phyloP scores from a whole-genome alignment of 768 basidiomycete species.

The Calocera cornea region DNA sequence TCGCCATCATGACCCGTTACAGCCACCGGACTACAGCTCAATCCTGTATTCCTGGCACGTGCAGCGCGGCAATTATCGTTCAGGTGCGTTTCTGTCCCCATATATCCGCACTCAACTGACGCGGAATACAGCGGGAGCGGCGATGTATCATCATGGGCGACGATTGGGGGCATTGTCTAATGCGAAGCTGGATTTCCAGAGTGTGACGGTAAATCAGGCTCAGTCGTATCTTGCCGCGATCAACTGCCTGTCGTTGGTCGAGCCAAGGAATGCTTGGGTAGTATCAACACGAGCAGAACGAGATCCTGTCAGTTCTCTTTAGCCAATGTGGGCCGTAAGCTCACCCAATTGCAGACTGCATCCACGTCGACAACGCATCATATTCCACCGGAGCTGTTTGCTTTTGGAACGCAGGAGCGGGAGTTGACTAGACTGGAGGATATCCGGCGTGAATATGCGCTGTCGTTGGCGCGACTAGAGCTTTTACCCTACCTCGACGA shows the following conservation, averaged over 20 bases:
- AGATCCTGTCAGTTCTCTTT: conserved; percentile 58
- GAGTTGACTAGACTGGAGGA: conserved; percentile 28
- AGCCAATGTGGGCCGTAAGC: background rate
- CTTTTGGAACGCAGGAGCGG: conserved; percentile 17
- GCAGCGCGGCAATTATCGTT: conserved; percentile 75
- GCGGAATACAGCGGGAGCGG: conserved; percentile 52
- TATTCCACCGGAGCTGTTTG: conserved; percentile 26
- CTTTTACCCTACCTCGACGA: conserved; percentile 54
- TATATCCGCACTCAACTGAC: background rate
- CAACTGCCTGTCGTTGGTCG: conserved; percentile 74
- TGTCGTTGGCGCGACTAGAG: conserved; percentile 65
- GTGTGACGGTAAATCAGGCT: conserved; percentile 53
- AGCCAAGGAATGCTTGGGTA: conserved; percentile 72
- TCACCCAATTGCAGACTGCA: background rate
- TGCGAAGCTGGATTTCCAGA: conserved; percentile 28
- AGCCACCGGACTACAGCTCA: conserved; percentile 71
- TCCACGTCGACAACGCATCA: conserved; percentile 11
- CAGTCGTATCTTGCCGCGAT: conserved; percentile 78
- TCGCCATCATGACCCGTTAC: conserved; percentile 78
- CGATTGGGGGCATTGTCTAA: conserved; percentile 44
- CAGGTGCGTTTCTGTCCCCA: conserved; percentile 42
- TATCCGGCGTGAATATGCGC: conserved; percentile 32
- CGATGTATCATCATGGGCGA: conserved; percentile 85
- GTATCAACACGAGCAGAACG: conserved; percentile 35
- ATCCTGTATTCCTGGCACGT: conserved; percentile 94